Evolutionary conservation across 805 yeast species (phyloP).

Genomic region (Maudiozyma serrabonitensis): DNA sequence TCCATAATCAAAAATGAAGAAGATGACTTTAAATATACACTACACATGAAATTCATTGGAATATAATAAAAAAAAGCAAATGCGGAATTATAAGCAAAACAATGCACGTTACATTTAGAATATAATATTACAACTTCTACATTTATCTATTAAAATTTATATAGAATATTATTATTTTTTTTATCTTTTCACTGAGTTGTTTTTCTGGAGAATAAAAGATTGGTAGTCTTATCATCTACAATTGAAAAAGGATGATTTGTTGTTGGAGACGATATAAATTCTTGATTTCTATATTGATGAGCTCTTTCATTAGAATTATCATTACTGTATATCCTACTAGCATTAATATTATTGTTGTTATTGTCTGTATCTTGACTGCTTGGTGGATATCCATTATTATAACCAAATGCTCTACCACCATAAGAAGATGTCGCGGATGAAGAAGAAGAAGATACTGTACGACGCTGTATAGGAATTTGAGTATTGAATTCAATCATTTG

Average conservation of each 20-base stretch:
- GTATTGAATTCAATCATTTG: conserved; percentile 6
- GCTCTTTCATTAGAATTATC: not conserved
- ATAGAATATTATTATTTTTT: not conserved
- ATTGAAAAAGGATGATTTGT: conserved; percentile 1
- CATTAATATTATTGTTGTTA: not conserved
- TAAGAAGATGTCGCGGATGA: no score
- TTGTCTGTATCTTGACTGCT: not conserved
- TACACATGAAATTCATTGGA: not conserved
- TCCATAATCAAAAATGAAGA: conserved; percentile 30
- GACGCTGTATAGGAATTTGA: not conserved
- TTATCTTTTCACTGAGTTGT: not conserved
- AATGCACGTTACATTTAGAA: not conserved
- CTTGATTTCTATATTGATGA: conserved; percentile 1
- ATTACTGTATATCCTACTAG: not conserved
- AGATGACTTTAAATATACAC: conserved; percentile 29
- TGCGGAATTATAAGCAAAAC: not conserved
- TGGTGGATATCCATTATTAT: not conserved
- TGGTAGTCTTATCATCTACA: conserved; percentile 6
- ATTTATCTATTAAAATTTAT: not conserved
- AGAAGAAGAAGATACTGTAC: not conserved
- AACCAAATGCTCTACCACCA: no score
- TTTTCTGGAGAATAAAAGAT: not conserved
- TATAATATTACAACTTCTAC: no score
- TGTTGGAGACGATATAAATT: not conserved
- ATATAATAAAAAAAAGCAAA: not conserved